Conservation (phyloP, 768 basidiomycete genomes). For the Royoungia palumana region DNA sequence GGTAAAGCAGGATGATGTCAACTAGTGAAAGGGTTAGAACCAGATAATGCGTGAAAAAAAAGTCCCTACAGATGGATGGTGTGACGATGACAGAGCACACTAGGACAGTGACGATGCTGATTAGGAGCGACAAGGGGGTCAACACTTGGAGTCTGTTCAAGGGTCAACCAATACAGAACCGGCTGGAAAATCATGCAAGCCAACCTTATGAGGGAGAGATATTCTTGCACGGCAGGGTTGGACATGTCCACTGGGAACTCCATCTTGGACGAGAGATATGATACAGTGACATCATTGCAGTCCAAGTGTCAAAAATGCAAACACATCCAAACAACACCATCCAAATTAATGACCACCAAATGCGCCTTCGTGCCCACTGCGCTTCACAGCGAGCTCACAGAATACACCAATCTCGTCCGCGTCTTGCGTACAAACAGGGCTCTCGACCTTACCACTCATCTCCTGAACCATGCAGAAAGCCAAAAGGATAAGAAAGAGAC, state of each 20-base stretch:
- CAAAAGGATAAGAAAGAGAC: conserved; percentile 20
- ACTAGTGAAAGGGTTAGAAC: conserved; percentile 29
- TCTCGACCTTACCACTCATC: conserved; percentile 54
- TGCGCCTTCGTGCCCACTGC: conserved; percentile 47
- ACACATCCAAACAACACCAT: conserved; percentile 6
- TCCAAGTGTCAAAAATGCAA: background rate
- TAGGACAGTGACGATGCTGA: conserved; percentile 70
- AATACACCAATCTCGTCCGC: conserved; percentile 63
- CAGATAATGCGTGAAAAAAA: no score
- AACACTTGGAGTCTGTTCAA: conserved; percentile 69
- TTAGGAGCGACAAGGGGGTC: conserved; percentile 78
- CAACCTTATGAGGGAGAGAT: conserved; percentile 59
- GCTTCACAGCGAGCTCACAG: conserved; percentile 61
- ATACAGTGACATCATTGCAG: conserved; percentile 18
- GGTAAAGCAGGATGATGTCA: conserved; percentile 49
- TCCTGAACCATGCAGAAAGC: conserved; percentile 29
- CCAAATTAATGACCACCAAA: conserved; percentile 2
- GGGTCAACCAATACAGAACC: background rate
- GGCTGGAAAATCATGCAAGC: conserved; percentile 7
- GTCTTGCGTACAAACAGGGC: conserved; percentile 53
- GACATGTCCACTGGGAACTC: conserved; percentile 57
- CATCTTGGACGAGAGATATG: conserved; percentile 34
- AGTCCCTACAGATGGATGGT: conserved; percentile 54
- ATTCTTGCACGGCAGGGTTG: conserved; percentile 62
- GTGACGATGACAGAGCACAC: conserved; percentile 66